Base-by-base conservation (phyloP, 495 filamentous ascomycete species). In the Bathelium albidoporum region DNA sequence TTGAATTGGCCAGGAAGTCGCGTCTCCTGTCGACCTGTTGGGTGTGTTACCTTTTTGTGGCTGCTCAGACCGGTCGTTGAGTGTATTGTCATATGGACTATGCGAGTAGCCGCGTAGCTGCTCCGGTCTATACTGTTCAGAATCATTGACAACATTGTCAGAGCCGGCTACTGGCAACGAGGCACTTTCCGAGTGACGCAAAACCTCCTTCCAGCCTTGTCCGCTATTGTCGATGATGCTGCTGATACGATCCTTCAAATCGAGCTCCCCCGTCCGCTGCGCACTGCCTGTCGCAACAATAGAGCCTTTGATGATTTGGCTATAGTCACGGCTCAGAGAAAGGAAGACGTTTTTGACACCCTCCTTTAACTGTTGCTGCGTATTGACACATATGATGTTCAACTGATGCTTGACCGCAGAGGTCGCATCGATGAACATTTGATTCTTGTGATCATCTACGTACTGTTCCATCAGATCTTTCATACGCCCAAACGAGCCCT, bases 401-500 rank as follows among this genome's bases (percentile, higher is more conserved):
- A 85, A 71, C 34, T 71, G 64, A 4, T 58, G 41, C 59, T 71
- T 69, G 0, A 85, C 82, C n/a, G 67, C 70, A 1, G 69, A 55
- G 4, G 73, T 73, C 20, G 76, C 77, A 10, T 74, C 59, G 20
- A 66, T 61, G 64, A 87, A 87, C 83, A 87, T 85, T 0, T 62
- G 66, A 9, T 73, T 63, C 1, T 77, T 74, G 1, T 73, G 49
- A 0, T 58, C 34, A 2, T 73, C 69, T 7, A 88, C 78, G 64
- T 87, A 80, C n/a, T 44, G 31, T 0, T 64, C 62, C 83, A 87
- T 87, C 34, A 66, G 59, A 2, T 26, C 64, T 65, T 84, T 87
- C 81, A 87, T 87, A 1, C 84, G 78, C 32, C 64, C 71, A 64
- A 69, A 84, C 20, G 68, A 76, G 0, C 84, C 85, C 3, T 62